These are phyloP conservation scores for Linanthus parryae DNA, from an alignment of 148 eudicot genomes.

Conservation along the genomic window DNA sequence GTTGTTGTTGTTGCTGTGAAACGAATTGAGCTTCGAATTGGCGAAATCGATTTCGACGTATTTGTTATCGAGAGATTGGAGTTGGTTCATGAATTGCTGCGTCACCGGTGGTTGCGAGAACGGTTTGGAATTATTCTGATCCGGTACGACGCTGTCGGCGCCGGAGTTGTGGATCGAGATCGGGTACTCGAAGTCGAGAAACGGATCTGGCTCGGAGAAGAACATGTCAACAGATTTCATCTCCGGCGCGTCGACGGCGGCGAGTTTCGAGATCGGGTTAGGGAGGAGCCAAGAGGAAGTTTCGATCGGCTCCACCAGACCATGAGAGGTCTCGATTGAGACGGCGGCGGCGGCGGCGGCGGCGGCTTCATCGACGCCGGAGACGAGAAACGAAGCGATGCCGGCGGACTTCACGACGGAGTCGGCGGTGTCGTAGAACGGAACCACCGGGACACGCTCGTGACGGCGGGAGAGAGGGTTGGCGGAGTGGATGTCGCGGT, in stretches of 20 bases:
- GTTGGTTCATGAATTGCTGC: conserved; percentile 1
- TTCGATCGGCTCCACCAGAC: no score
- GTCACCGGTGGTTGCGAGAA: conserved; percentile 17
- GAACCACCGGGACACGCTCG: conserved; percentile 45
- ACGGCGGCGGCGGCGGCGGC: conserved; percentile 14
- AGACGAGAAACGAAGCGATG: conserved; percentile 10
- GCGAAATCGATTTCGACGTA: conserved; percentile 31
- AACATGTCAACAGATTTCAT: conserved; percentile 51
- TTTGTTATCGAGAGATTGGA: no score
- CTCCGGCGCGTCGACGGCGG: conserved; percentile 19
- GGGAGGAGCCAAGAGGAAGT: conserved; percentile 29
- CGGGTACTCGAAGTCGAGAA: conserved; percentile 47
- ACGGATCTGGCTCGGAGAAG: conserved; percentile 45
- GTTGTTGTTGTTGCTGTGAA: conserved; percentile 20
- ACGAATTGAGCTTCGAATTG: conserved; percentile 18
- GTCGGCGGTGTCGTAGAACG: conserved; percentile 30
- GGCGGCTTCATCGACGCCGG: background rate
- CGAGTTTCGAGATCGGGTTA: conserved; percentile 12
- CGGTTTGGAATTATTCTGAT: conserved; percentile 19
- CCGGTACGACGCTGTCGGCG: conserved; percentile 66
- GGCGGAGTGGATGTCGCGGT: conserved; percentile 61
- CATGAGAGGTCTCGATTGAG: no score
- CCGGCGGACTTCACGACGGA: conserved; percentile 2
- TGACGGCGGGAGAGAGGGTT: conserved; percentile 59
- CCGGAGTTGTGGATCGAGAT: conserved; percentile 13